phyloP scores from a whole-genome alignment of 1,139 yeast species.

The Meyerozyma athensensis region DNA sequence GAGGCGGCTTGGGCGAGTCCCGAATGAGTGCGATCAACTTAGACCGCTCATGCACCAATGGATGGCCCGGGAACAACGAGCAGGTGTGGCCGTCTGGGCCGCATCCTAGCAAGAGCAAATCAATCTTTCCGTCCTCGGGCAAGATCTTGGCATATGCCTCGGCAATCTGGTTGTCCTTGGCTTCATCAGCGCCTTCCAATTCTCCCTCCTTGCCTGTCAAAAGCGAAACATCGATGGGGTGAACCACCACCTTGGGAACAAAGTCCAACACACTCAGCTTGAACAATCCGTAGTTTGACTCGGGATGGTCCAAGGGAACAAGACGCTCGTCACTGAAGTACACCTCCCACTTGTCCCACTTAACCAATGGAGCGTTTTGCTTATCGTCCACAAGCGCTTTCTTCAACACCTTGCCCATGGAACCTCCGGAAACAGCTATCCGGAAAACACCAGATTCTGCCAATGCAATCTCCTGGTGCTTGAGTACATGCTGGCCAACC shows the following conservation, averaged over 20 bases:
- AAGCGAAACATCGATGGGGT: constrained; percentile 47
- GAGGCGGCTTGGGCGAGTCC: constrained; percentile 77
- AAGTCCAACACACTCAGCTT: constrained; percentile 50
- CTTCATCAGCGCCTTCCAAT: constrained; percentile 27
- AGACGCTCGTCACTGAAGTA: constrained; percentile 71
- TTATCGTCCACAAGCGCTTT: constrained; percentile 61
- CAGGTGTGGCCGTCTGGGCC: constrained; percentile 84
- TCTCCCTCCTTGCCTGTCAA: constrained; percentile 45
- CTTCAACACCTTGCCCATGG: constrained; percentile 72
- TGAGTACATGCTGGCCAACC: constrained; percentile 51
- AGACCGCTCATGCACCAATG: constrained; percentile 37
- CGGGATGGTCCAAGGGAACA: constrained; percentile 62
- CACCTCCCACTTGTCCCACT: constrained; percentile 68
- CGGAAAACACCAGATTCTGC: constrained; percentile 43
- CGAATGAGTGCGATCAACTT: constrained; percentile 38
- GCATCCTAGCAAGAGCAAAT: constrained; percentile 63
- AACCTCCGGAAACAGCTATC: constrained; percentile 88
- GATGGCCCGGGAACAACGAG: constrained; percentile 63
- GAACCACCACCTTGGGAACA: constrained; percentile 40
- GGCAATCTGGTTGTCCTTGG: constrained; percentile 48
- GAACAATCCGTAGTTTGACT: constrained; percentile 65
- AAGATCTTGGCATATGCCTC: constrained; percentile 42
- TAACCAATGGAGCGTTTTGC: constrained; percentile 38
- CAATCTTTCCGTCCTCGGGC: constrained; percentile 40
- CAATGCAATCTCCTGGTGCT: constrained; percentile 52